Evolutionary conservation across 345 rosid species (phyloP), one percentile per base, ranked within the genome.

Genomic region (Eutrema yunnanense): DNA sequence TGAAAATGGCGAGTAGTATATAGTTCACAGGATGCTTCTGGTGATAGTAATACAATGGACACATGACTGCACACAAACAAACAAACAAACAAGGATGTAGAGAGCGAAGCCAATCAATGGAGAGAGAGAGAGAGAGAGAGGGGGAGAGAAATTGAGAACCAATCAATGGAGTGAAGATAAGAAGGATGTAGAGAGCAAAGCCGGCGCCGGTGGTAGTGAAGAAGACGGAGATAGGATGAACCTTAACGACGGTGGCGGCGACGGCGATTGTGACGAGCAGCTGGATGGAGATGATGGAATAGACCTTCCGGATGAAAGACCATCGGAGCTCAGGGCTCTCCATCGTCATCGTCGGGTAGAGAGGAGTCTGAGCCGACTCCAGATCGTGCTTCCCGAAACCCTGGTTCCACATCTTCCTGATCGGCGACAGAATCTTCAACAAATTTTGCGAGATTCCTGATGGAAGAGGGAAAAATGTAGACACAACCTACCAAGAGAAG

Each of bases 11-110:
- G 3, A 94, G 92, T 9, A 94, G 80, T 6, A 94, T 32, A 74
- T 89, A 94, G 67, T 94, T 94, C 36, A 89, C 82, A 9, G 98
- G 98, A 79, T 94, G 97, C 81, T 71, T 86, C 86, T 89, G 95
- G 77, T 89, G 90, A 69, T 86, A 94, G 82, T 84, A 88, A 59
- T 84, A 89, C 82, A 94, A 50, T 9, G 98, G 97, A 46, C 88
- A 86, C 78, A 94, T 40, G 36, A 83, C 97, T 94, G 88, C 82
- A 78, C 43, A 19, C 22, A 19, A 19, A 19, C 22, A 19, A 19
- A 19, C 19, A 19, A 19, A 19, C 22, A 19, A 19, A 19, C 22
- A 19, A 19, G 22, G 22, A 19, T 19, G 22, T 19, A 19, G 22
- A 19, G 22, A 19, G 22, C 22, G 22, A 19, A 19, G 22, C 22